These are phyloP conservation scores for Sporisorium reilianum DNA, from an alignment of 1,284 basidiomycete genomes.

Conservation along the genomic window DNA sequence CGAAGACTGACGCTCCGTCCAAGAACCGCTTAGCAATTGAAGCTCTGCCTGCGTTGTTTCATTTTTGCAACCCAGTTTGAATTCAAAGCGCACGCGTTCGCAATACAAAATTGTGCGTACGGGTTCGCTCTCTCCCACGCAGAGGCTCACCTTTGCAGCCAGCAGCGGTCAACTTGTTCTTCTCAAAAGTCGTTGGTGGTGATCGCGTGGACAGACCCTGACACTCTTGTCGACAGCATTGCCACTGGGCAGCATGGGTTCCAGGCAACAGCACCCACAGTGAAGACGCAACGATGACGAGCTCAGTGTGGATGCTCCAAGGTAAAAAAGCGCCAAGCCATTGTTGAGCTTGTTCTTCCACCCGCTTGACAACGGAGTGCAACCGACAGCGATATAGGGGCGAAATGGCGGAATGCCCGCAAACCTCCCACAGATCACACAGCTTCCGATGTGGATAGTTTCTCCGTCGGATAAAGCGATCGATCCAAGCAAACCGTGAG, in stretches of 20 bases:
- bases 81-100: background rate
- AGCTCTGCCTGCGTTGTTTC: background rate
- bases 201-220: constrained; percentile 13
- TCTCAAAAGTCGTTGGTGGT: constrained; percentile 1
- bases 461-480: background rate
- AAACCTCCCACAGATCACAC: background rate
- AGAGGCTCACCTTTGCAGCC: background rate
- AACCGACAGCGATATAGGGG: background rate
- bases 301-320: background rate
- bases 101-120: constrained; percentile 17
- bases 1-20: background rate
- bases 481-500: constrained; percentile 1
- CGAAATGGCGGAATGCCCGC: background rate
- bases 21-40: background rate
- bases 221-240: background rate
- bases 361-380: background rate
- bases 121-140: background rate
- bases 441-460: background rate
- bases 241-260: too few relatives aligned
- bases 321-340: background rate
- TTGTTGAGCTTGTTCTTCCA: background rate
- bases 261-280: too few relatives aligned
- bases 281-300: too few relatives aligned
- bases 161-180: background rate
- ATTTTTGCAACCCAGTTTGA: background rate